Conservation (phyloP, 306 rosid genomes). For the Abrus precatorius region DNA sequence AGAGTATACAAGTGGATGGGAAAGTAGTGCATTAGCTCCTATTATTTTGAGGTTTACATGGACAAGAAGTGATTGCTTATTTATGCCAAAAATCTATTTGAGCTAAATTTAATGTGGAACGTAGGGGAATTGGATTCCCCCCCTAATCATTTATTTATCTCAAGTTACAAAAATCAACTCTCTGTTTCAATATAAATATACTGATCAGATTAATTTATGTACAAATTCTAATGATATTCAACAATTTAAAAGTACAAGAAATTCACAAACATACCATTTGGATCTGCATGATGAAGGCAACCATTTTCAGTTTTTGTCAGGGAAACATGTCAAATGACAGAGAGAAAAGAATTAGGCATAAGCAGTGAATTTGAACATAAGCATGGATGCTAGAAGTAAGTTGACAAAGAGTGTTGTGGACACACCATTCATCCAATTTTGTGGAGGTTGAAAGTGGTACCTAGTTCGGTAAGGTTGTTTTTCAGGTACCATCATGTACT, state of each 20-base stretch:
- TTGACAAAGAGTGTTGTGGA: neutral
- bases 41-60: neutral
- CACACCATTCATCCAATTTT: conserved; percentile 65
- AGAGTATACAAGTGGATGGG: neutral
- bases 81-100: neutral
- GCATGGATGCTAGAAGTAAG: neutral
- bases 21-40: neutral
- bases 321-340: conserved; percentile 48
- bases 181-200: too few relatives aligned
- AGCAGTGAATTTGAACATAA: neutral
- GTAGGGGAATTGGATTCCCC: neutral
- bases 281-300: conserved; percentile 57
- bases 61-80: neutral
- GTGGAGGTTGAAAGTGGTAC: conserved; percentile 55
- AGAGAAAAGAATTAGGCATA: conserved; percentile 40
- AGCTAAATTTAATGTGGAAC: neutral
- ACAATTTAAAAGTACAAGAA: too few relatives aligned
- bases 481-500: neutral
- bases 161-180: too few relatives aligned
- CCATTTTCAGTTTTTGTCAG: conserved; percentile 38
- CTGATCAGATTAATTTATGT: too few relatives aligned
- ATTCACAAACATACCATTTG: conserved; percentile 56
- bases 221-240: too few relatives aligned
- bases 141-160: too few relatives aligned
- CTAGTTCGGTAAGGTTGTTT: conserved; percentile 51